Conservation (phyloP, 148 eudicot species). For the Arctostaphylos glauca region DNA sequence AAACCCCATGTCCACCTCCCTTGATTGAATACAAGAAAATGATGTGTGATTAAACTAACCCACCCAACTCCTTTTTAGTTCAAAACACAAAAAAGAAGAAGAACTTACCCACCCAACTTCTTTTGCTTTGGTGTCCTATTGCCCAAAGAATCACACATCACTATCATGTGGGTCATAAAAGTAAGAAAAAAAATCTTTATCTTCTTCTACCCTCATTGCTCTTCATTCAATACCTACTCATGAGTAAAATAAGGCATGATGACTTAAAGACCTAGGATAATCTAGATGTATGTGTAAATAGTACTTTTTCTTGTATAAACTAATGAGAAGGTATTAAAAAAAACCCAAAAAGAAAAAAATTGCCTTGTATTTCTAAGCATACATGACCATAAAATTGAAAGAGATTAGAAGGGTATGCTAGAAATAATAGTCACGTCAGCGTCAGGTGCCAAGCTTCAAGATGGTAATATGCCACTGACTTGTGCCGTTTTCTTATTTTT, state of each 20-base stretch:
- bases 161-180: constrained; percentile 16
- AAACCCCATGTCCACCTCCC: constrained; percentile 8
- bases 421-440: not conserved
- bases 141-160: constrained; percentile 22
- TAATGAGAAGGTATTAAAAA: too few species aligned
- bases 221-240: not conserved
- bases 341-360: not conserved
- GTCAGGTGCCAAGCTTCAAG: not conserved
- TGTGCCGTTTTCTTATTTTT: not conserved
- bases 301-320: not conserved
- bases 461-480: not conserved
- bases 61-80: not conserved
- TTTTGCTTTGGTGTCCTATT: constrained; percentile 3
- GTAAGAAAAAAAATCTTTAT: not conserved
- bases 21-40: constrained; percentile 17
- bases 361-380: not conserved
- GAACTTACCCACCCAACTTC: not conserved
- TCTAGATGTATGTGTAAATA: not conserved
- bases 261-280: not conserved
- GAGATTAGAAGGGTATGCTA: too few species aligned
- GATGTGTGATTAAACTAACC: constrained; percentile 9
- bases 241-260: not conserved
- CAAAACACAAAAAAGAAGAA: too few species aligned
- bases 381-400: too few species aligned
- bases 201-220: not conserved